A percentile compares a stretch with the other conserved stretches of the same genome.
phyloP scores from a whole-genome alignment of 192 early-diverging fungal species.

The Rhizophagus sp. region DNA sequence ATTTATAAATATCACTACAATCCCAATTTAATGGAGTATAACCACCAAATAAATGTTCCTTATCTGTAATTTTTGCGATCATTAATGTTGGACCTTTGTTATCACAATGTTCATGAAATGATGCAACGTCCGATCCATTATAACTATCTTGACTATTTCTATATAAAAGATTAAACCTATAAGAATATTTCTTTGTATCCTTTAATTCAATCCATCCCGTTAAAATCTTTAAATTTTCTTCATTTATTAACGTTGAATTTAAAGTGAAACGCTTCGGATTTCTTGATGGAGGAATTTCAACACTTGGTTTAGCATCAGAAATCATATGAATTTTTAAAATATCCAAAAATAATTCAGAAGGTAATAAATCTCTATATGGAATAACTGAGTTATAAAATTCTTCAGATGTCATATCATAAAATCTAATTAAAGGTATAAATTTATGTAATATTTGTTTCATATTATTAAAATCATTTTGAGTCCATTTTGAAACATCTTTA shows the following conservation, averaged over 20 bases:
- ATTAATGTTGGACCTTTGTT: not conserved
- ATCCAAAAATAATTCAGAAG: no score
- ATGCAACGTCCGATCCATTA: no score
- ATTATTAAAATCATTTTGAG: no score
- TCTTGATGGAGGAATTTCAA: not conserved
- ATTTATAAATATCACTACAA: not conserved
- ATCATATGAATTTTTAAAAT: no score
- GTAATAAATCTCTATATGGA: no score
- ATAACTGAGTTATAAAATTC: no score
- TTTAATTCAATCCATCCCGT: not conserved
- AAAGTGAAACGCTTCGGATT: not conserved
- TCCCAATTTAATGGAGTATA: constrained; percentile 1
- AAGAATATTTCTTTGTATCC: not conserved
- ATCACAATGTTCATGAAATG: not conserved
- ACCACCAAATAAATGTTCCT: not conserved
- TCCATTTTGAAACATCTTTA: no score
- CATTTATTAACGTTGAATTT: not conserved
- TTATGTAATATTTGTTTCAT: no score
- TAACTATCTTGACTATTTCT: not conserved
- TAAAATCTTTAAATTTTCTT: not conserved
- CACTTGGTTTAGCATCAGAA: not conserved
- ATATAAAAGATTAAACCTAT: not conserved
- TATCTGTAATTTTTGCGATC: not conserved
- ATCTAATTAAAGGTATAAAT: no score
- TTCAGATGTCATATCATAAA: no score